phyloP scores from a whole-genome alignment of 148 eudicot genomes.

The Fagopyrum tataricum region DNA sequence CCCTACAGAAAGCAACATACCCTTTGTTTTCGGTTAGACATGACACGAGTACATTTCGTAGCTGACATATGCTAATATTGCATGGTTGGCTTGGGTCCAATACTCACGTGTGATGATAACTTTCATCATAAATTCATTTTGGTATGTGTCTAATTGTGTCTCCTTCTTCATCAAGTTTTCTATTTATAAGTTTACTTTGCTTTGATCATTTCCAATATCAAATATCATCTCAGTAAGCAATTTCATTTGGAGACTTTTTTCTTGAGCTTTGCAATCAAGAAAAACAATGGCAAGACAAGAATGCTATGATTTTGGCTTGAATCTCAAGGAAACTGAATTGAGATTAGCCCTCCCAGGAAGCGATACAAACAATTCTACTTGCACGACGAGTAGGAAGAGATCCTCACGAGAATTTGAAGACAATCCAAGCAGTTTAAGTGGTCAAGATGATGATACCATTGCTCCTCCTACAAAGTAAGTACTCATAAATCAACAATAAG shows the following conservation, averaged over 20 bases:
- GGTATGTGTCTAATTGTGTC: neutral
- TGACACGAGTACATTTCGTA: too few relatives aligned
- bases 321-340: constrained; percentile 57
- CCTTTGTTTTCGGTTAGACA: neutral
- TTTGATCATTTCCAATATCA: neutral
- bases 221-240: neutral
- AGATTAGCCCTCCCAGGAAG: constrained; percentile 59
- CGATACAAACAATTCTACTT: too few relatives aligned
- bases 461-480: constrained; percentile 55
- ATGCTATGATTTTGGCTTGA: constrained; percentile 10
- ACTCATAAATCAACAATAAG: neutral
- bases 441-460: constrained; percentile 18
- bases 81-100: constrained; percentile 2
- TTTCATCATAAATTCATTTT: neutral
- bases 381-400: constrained; percentile 54
- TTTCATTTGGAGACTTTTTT: neutral
- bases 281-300: constrained; percentile 6
- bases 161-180: neutral
- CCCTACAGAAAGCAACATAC: neutral
- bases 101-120: neutral
- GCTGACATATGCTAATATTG: neutral
- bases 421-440: neutral
- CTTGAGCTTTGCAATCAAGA: neutral
- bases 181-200: neutral
- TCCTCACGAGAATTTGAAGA: constrained; percentile 8